Base-by-base conservation (phyloP, 495 filamentous ascomycete genomes). In the Podospora appendiculata region DNA sequence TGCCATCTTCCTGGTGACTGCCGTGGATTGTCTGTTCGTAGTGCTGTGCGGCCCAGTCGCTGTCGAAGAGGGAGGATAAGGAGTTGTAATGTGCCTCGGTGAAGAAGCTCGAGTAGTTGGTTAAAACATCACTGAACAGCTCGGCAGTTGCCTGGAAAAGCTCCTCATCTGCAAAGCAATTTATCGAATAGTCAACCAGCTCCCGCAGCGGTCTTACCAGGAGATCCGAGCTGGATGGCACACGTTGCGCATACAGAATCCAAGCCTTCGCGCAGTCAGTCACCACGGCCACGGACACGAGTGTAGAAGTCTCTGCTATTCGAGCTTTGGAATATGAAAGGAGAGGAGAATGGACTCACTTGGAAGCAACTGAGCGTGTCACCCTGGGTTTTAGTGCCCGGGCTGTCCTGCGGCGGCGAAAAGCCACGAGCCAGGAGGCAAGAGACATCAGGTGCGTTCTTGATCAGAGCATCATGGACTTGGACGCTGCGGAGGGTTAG, bases 231-330 rank as follows among this genome's bases (percentile, higher is more conserved):
- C 77, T 75, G n/a, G 78, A 71, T 35, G 75, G 76, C 14, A 76
- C 70, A 46, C 78, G 74, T 46, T 87, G 82, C 7, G 79, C 79
- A 64, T 88, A 89, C 51, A 79, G 69, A 34, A 88, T 75, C 86
- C 87, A 90, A 32, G 82, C 72, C 78, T 80, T 36, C 3, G 11
- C 3, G 36, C 12, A 25, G 25, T 25, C 25, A 25, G 25, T 25
- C 25, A 25, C 25, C 25, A 25, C 25, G 25, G 25, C 25, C 25
- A 25, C 25, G 25, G 25, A 25, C 25, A 5, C 25, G 25, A 5
- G 25, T 25, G 5, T 25, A 2, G 25, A 25, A 25, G 25, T 25
- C 5, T n/a, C n/a, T n/a, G n/a, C n/a, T 25, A 32, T 45, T n/a
- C 7, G 9, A 19, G 10, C 19, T 25, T 11, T 12, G 42, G 16